Evolutionary conservation across 2,329 filamentous ascomycete genomes (phyloP), one percentile per base, ranked within the genome.

Genomic region (Paecilomyces variotii): DNA sequence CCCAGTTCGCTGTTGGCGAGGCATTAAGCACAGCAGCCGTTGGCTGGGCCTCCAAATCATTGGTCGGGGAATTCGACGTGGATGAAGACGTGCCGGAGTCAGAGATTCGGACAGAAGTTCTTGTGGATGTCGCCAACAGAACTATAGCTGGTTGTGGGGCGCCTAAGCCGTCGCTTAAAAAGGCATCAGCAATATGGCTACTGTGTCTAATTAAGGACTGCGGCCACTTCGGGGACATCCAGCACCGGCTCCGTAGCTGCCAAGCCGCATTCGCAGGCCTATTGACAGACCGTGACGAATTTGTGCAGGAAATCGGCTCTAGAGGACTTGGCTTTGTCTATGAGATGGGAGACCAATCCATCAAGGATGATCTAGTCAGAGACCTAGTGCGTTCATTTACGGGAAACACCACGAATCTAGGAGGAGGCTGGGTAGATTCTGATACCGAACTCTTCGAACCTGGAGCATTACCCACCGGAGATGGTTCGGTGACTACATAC

Each of bases 371-470:
- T 54, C 81, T 99, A 28, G 90, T 96, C 2, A 87, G 87, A 58
- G 93, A 97, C 68, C 82, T 99, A 2, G 90, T 97, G 0, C 84
- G 89, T 6, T 90, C 90, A 0, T 97, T 97, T 65, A 97, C 91
- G 0, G 90, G 90, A 4, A 73, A 68, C 19, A 68, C 65, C n/a
- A 68, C 72, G 2, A 86, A 85, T 49, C 85, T 94, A 59, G 78
- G 85, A 57, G 79, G 84, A 12, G 85, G 85, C 12, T 95, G 90
- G 67, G 91, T 99, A 1, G 89, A 91, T 27, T 85, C 89, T 45
- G 91, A 97, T 56, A 99, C 94, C 0, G 89, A 97, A 72, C 80
- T 99, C 0, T 97, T 97, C 65, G 93, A 97, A 60, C 88, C 90
- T 0, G 94, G 94, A 4, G 90, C 90, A 2, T 75, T 97, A 11